phyloP scores from a whole-genome alignment of 2,329 filamentous ascomycete species.

The Gnomoniopsis smithogilvyi region DNA sequence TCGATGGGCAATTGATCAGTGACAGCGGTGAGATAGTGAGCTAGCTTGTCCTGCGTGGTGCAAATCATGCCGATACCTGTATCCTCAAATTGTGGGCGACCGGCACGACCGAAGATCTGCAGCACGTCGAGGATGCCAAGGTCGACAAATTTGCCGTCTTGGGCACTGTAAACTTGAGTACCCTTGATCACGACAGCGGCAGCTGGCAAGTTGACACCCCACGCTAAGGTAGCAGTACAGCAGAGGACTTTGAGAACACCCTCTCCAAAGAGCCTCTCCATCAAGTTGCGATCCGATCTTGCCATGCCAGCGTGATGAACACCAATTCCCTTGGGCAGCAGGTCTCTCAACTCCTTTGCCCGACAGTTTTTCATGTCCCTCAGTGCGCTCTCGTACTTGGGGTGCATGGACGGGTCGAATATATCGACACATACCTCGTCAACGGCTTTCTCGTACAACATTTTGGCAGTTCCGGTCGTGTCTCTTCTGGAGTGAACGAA shows the following conservation, averaged over 20 bases:
- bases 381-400: conserved; percentile 74
- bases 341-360: conserved; percentile 81
- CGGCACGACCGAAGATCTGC: conserved; percentile 97
- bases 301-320: conserved; percentile 98
- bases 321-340: conserved; percentile 86
- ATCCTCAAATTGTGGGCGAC: conserved; percentile 95
- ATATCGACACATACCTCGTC: conserved; percentile 78
- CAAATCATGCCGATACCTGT: conserved; percentile 98
- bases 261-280: conserved; percentile 86
- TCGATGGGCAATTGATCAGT: conserved; percentile 97
- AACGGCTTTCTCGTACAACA: conserved; percentile 79
- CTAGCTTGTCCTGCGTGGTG: conserved; percentile 88
- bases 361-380: conserved; percentile 83
- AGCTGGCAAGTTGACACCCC: conserved; percentile 97
- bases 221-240: conserved; percentile 95
- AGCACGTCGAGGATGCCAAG: conserved; percentile 94
- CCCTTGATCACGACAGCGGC: conserved; percentile 98
- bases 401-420: conserved; percentile 77
- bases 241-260: conserved; percentile 96
- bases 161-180: conserved; percentile 92
- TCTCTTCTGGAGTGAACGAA: conserved; percentile 98
- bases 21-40: conserved; percentile 88
- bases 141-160: conserved; percentile 95
- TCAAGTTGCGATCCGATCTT: conserved; percentile 88
- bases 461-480: conserved; percentile 82